A percentile compares a stretch with the other conserved stretches of the same genome.
These are phyloP conservation scores for Cicer yamashitae DNA, from an alignment of 306 rosid genomes.

Conservation along the genomic window DNA sequence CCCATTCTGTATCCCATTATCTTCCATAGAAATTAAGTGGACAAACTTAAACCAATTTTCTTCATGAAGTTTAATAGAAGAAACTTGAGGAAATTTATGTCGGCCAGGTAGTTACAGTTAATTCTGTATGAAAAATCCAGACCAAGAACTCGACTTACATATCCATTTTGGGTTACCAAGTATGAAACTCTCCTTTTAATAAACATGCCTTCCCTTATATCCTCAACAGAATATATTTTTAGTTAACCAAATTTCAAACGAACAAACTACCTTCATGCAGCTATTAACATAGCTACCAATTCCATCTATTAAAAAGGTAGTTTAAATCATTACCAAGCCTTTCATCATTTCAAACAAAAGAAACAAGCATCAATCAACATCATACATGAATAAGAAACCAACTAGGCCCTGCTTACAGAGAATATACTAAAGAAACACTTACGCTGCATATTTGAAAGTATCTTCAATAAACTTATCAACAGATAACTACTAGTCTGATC, in stretches of 20 bases:
- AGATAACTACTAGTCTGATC: slow-evolving; percentile 63
- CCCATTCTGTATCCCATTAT: slow-evolving; percentile 17
- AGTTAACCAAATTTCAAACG: slow-evolving; percentile 17
- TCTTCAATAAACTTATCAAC: slow-evolving; percentile 61
- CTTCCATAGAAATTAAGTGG: background rate
- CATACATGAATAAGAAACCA: slow-evolving; percentile 35
- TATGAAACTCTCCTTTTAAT: background rate
- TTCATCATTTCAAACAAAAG: slow-evolving; percentile 38
- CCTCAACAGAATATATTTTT: slow-evolving; percentile 30
- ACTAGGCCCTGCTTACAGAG: slow-evolving; percentile 10
- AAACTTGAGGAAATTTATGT: background rate
- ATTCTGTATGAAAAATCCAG: background rate
- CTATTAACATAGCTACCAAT: slow-evolving; percentile 22
- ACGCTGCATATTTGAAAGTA: slow-evolving; percentile 63
- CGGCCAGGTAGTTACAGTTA: background rate
- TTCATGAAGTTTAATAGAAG: background rate
- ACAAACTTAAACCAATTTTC: background rate
- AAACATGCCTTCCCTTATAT: slow-evolving; percentile 18
- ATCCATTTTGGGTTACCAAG: background rate
- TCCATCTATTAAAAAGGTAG: background rate
- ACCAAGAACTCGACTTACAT: background rate
- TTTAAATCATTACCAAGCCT: slow-evolving; percentile 15
- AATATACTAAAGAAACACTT: slow-evolving; percentile 38
- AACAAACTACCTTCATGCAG: slow-evolving; percentile 23
- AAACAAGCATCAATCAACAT: slow-evolving; percentile 23